A percentile compares a stretch with the other conserved stretches of the same genome.
These are phyloP conservation scores for Gracilaria gracilis DNA, from an alignment of 23 red algal species.

Conservation along the genomic window DNA sequence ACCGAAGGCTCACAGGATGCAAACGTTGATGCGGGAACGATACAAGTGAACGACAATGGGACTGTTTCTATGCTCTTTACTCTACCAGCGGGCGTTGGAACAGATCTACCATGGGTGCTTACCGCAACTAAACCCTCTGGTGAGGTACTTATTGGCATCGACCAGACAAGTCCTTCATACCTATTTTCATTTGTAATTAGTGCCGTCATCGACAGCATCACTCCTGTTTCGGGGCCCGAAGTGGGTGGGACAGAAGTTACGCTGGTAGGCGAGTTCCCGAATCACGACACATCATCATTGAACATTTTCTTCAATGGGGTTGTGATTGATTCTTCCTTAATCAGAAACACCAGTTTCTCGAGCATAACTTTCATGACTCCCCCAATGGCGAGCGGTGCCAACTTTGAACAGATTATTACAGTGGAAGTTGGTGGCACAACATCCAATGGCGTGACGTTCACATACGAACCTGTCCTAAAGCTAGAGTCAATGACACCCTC, in stretches of 20 bases:
- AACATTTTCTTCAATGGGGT: slow-evolving; percentile 40
- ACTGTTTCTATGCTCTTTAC: slow-evolving; percentile 28
- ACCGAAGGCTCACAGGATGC: slow-evolving; percentile 16
- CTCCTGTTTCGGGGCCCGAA: slow-evolving; percentile 47
- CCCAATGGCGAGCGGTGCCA: slow-evolving; percentile 28
- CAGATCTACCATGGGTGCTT: slow-evolving; percentile 53
- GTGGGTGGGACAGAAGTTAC: slow-evolving; percentile 51
- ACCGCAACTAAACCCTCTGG: slow-evolving; percentile 35
- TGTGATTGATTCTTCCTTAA: slow-evolving; percentile 39
- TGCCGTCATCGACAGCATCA: slow-evolving; percentile 39
- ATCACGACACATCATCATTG: slow-evolving; percentile 22
- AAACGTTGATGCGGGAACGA: background rate
- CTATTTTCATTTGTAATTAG: slow-evolving; percentile 41
- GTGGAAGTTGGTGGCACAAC: slow-evolving; percentile 42
- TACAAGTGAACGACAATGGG: slow-evolving; percentile 25
- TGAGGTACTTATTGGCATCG: slow-evolving; percentile 8
- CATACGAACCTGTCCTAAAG: slow-evolving; percentile 35
- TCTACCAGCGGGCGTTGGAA: slow-evolving; percentile 42
- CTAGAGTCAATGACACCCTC: slow-evolving; percentile 55
- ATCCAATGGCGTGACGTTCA: slow-evolving; percentile 51
- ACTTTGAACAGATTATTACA: slow-evolving; percentile 29
- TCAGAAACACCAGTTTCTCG: slow-evolving; percentile 5
- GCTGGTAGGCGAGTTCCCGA: slow-evolving; percentile 60
- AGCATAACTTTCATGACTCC: slow-evolving; percentile 55
- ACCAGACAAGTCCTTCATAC: slow-evolving; percentile 44